Conservation (phyloP, 257 asterid species). For the Ophiorrhiza pumila region DNA sequence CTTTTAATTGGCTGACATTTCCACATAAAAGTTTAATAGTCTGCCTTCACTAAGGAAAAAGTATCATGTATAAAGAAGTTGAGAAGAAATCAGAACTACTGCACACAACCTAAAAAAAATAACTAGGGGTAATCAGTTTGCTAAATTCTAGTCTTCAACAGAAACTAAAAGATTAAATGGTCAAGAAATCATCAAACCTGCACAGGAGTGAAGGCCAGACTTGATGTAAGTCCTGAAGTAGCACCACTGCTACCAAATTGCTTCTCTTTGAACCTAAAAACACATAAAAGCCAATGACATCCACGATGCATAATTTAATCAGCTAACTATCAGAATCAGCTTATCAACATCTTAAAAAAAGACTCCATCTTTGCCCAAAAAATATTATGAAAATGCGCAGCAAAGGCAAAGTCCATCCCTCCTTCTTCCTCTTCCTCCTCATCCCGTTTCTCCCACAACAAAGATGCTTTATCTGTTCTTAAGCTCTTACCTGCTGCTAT, state of each 20-base stretch:
- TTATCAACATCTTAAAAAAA: neutral
- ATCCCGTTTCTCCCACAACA: neutral
- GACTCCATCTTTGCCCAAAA: neutral
- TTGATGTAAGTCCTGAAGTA: constrained; percentile 90
- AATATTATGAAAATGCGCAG: constrained; percentile 50
- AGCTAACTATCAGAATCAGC: too few species aligned
- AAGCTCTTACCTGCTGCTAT: constrained; percentile 61
- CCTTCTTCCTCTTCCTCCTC: constrained; percentile 29
- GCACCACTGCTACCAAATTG: constrained; percentile 71
- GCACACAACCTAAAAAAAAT: neutral
- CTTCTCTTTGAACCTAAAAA: too few species aligned
- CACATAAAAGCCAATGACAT: too few species aligned
- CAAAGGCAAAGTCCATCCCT: constrained; percentile 79
- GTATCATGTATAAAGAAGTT: neutral
- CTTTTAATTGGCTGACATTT: neutral
- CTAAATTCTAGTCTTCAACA: too few species aligned
- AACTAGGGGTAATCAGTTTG: neutral
- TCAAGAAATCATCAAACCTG: constrained; percentile 50
- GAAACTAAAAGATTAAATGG: neutral
- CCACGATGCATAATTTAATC: too few species aligned
- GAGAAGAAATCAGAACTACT: neutral
- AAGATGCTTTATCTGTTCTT: constrained; percentile 34
- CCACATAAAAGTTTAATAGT: neutral
- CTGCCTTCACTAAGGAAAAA: neutral
- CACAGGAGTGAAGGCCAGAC: constrained; percentile 94